Evolutionary conservation across 2,329 filamentous ascomycete species (phyloP), one percentile per base, ranked within the genome.

Genomic region (Parastagonospora avenae): DNA sequence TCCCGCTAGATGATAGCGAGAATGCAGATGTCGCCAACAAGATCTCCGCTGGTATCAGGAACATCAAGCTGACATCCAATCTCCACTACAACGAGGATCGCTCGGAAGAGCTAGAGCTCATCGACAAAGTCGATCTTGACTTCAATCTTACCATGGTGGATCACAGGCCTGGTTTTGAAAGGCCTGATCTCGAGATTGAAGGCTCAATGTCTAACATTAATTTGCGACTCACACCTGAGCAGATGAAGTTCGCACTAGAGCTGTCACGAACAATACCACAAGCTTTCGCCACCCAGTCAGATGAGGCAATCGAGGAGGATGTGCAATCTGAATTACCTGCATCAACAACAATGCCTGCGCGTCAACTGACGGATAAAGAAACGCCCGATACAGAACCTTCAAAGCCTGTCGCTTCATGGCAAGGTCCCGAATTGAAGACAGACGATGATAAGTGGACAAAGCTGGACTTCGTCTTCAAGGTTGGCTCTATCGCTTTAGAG

Each of bases 171-270:
- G 89, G 89, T 11, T 80, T 83, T 46, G 87, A 94, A 66, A 84
- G 93, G 33, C 94, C 94, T 0, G 93, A 99, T 66, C 87, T 92
- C 42, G 93, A 97, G 74, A 87, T 99, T 15, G 88, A 94, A 70
- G 92, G 93, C 3, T 88, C 84, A 41, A 91, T 99, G 86, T 97
- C 92, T 5, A 90, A 97, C 48, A 87, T 97, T 66, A 97, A 97
- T 64, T 79, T 99, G 42, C 85, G 87, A 28, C 82, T 99, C 31
- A 96, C 92, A 0, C 92, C 96, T 63, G 90, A 90, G 48, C 95
- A 99, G 70, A 80, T 97, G 57, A 93, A 89, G 63, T 95, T 96
- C 58, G 79, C 97, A 14, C 78, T 97, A 59, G 92, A 94, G 60
- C 84, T 99, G 19, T 93, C 91, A 2, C 86, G 87, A 54, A 91